A percentile compares a stretch with the other conserved stretches of the same genome.
phyloP scores from a whole-genome alignment of 257 asterid genomes.

The Cynanchum wilfordii region DNA sequence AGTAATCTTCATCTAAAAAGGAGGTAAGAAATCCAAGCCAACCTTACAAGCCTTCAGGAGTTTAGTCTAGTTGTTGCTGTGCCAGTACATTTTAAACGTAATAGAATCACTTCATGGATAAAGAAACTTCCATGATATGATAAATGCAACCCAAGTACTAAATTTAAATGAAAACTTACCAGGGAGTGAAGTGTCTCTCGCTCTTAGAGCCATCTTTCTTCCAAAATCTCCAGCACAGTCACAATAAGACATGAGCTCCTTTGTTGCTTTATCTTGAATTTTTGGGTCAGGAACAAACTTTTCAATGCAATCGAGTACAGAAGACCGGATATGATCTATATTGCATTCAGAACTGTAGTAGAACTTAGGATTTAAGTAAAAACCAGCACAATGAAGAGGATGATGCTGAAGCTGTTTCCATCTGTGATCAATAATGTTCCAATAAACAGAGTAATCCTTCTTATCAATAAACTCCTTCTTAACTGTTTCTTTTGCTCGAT shows the following conservation, averaged over 20 bases:
- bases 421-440: slow-evolving; percentile 80
- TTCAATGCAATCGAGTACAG: slow-evolving; percentile 80
- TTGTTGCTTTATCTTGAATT: slow-evolving; percentile 69
- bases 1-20: neutral
- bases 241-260: slow-evolving; percentile 71
- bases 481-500: slow-evolving; percentile 81
- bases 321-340: slow-evolving; percentile 61
- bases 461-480: slow-evolving; percentile 63
- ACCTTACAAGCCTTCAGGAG: neutral
- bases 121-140: slow-evolving; percentile 1
- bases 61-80: neutral
- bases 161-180: slow-evolving; percentile 40
- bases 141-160: slow-evolving; percentile 5
- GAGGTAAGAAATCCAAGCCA: neutral
- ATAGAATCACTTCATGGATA: neutral
- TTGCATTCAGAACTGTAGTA: slow-evolving; percentile 83
- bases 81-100: neutral
- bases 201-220: slow-evolving; percentile 88
- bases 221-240: slow-evolving; percentile 88
- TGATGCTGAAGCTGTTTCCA: slow-evolving; percentile 79
- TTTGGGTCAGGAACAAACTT: slow-evolving; percentile 72
- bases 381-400: slow-evolving; percentile 92
- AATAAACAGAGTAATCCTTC: slow-evolving; percentile 61
- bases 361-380: slow-evolving; percentile 84
- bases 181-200: slow-evolving; percentile 76